A percentile compares a stretch with the other conserved stretches of the same genome.
Conservation (phyloP, 768 basidiomycete genomes). For the Trametes cinnabarina region DNA sequence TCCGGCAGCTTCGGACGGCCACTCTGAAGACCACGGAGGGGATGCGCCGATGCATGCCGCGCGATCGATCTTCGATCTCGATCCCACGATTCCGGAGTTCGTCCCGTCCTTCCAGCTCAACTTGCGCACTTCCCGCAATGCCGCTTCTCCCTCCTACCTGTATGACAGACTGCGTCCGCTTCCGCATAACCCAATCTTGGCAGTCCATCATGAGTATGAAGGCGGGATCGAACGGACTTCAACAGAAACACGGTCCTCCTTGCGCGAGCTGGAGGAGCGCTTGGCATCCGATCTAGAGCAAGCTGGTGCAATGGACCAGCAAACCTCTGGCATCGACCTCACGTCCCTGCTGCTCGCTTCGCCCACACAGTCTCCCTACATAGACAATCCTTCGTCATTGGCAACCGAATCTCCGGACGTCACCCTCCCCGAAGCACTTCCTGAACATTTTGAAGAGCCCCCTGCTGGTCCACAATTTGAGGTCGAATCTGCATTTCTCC, state of each 20-base stretch:
- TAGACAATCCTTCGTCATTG: neutral
- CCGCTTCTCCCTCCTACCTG: neutral
- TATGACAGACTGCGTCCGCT: conserved; percentile 8
- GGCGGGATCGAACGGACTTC: neutral
- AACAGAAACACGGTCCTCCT: no score
- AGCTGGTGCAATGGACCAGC: neutral
- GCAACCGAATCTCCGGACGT: neutral
- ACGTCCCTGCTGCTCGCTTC: neutral
- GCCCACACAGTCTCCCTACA: neutral
- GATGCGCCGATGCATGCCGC: no score
- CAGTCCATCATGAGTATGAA: neutral
- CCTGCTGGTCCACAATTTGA: neutral
- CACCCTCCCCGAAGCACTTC: neutral
- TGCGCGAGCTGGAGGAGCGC: neutral
- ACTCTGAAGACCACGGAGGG: no score
- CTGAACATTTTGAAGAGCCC: neutral
- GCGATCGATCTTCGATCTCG: neutral
- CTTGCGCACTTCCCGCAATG: neutral
- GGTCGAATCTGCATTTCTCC: neutral
- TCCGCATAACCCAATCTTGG: neutral
- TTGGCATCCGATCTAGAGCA: neutral
- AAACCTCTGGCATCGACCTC: neutral
- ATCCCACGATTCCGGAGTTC: conserved; percentile 10
- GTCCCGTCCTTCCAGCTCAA: neutral
- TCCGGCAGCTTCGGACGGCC: no score